Percentiles rank a stretch among this genome's conserved stretches.
These are phyloP conservation scores for Vanilla planifolia DNA, from an alignment of 106 monocot species.

Conservation along the genomic window DNA sequence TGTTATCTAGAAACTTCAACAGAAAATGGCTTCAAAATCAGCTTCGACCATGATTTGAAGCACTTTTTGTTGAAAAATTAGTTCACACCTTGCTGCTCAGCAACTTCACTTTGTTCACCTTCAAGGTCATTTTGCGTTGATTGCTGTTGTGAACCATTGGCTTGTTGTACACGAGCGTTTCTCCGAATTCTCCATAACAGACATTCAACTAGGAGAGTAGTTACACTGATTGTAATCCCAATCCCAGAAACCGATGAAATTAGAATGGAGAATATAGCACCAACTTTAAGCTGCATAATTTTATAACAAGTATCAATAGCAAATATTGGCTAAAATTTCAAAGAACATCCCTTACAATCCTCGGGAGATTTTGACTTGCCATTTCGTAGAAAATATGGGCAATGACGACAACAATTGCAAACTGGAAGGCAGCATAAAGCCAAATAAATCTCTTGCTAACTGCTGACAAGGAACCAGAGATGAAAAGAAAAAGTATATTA, in stretches of 20 bases:
- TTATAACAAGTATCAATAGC: neutral
- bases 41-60: constrained; percentile 10
- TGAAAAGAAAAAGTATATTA: neutral
- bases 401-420: constrained; percentile 86
- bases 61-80: constrained; percentile 14
- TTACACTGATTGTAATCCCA: constrained; percentile 77
- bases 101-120: constrained; percentile 3
- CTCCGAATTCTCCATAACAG: constrained; percentile 66
- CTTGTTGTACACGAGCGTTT: constrained; percentile 32
- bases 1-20: too few relatives aligned
- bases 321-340: neutral
- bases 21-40: constrained; percentile 2
- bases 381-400: constrained; percentile 88
- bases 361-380: constrained; percentile 30
- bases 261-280: constrained; percentile 62
- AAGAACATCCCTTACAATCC: neutral
- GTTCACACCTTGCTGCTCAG: constrained; percentile 21
- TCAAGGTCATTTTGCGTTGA: constrained; percentile 11
- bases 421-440: constrained; percentile 94
- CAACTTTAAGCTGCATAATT: constrained; percentile 50
- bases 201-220: constrained; percentile 64
- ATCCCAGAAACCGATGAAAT: constrained; percentile 92
- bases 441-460: constrained; percentile 76
- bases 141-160: constrained; percentile 18
- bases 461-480: constrained; percentile 17